These are phyloP conservation scores for Paecilomyces sp. DNA, from an alignment of 2,329 filamentous ascomycete species.

Conservation along the genomic window DNA sequence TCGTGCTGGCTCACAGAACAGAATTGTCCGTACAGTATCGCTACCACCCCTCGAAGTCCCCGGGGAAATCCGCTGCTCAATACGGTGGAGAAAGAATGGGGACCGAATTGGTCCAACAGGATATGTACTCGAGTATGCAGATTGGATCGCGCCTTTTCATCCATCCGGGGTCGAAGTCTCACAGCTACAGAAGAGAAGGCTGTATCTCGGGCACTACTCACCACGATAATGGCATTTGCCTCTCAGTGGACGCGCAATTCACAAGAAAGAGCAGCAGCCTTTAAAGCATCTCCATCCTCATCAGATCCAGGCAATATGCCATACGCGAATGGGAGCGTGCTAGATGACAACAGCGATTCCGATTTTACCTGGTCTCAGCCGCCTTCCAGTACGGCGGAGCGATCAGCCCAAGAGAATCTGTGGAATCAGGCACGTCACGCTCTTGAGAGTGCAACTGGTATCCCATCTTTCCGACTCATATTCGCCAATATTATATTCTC, in stretches of 20 bases:
- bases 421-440: slow-evolving; percentile 38
- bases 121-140: slow-evolving; percentile 38
- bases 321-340: slow-evolving; percentile 6
- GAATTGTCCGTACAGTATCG: slow-evolving; percentile 36
- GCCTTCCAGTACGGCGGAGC: slow-evolving; percentile 22
- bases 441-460: slow-evolving; percentile 29
- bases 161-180: slow-evolving; percentile 30
- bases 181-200: slow-evolving; percentile 30
- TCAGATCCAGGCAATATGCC: background rate
- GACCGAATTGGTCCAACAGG: slow-evolving; percentile 35
- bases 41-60: slow-evolving; percentile 1
- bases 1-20: slow-evolving; percentile 39
- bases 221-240: slow-evolving; percentile 38
- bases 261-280: background rate
- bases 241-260: slow-evolving; percentile 29
- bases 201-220: slow-evolving; percentile 33
- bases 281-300: background rate
- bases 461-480: slow-evolving; percentile 40
- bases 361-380: background rate
- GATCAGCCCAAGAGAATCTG: slow-evolving; percentile 29
- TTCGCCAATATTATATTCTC: slow-evolving; percentile 42
- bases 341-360: slow-evolving; percentile 2
- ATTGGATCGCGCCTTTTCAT: slow-evolving; percentile 33
- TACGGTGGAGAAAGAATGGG: slow-evolving; percentile 19
- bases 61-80: background rate